Evolutionary conservation across 495 filamentous ascomycete species (phyloP).

Genomic region (Neurospora hispaniola): DNA sequence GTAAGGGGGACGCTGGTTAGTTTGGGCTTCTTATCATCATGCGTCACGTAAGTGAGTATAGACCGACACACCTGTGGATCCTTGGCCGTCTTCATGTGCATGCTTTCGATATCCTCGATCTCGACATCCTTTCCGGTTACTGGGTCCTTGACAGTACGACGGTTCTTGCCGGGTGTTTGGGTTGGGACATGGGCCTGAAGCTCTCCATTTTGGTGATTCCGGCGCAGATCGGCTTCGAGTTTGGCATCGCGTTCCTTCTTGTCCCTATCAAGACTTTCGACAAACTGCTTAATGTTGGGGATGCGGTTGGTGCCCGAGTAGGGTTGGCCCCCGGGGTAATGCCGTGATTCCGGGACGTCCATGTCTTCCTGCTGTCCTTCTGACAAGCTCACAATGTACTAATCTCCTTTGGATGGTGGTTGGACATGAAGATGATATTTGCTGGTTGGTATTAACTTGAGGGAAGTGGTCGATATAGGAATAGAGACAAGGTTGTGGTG

Average conservation of each 20-base stretch:
- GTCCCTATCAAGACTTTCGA: conserved; percentile 64
- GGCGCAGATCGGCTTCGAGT: conserved; percentile 45
- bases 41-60: no score
- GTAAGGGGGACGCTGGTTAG: background rate
- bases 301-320: conserved; percentile 67
- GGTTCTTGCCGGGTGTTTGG: conserved; percentile 32
- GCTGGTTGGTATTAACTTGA: background rate
- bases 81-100: conserved; percentile 60
- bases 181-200: conserved; percentile 32
- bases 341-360: background rate
- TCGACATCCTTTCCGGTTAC: conserved; percentile 75
- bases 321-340: conserved; percentile 30
- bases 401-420: background rate
- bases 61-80: conserved; percentile 46
- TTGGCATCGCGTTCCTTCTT: conserved; percentile 64
- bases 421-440: background rate
- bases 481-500: background rate
- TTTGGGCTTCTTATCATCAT: background rate
- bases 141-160: conserved; percentile 73
- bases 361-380: background rate
- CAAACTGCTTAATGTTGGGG: conserved; percentile 77
- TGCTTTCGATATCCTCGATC: conserved; percentile 68
- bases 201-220: conserved; percentile 14
- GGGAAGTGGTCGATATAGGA: background rate
- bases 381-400: background rate